A percentile compares a stretch with the other conserved stretches of the same genome.
These are phyloP conservation scores for Candida sp. DNA, from an alignment of 1,139 yeast genomes.

Conservation along the genomic window DNA sequence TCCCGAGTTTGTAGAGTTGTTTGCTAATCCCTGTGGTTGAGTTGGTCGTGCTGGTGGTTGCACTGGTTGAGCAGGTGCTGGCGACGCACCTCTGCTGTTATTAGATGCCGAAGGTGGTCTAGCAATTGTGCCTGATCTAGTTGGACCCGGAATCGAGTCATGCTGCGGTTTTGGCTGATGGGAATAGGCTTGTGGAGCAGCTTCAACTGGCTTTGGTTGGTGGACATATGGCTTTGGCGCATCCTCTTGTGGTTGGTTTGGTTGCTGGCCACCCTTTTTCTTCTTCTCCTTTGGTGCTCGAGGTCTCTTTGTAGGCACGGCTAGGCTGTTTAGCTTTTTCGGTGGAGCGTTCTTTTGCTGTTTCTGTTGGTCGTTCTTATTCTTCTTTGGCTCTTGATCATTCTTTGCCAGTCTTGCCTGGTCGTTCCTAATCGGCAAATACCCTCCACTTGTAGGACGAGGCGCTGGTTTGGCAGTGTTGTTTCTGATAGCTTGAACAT, in stretches of 20 bases:
- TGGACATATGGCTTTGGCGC: not conserved
- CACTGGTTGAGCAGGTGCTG: not conserved
- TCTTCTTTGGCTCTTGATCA: too few species aligned
- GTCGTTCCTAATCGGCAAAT: conserved; percentile 2
- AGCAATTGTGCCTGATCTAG: conserved; percentile 8
- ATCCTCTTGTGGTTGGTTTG: not conserved
- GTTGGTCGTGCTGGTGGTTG: conserved; percentile 3
- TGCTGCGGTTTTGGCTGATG: conserved; percentile 3
- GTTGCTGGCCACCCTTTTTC: too few species aligned
- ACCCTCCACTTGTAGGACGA: conserved; percentile 6
- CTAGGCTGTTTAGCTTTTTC: too few species aligned
- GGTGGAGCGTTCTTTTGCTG: too few species aligned
- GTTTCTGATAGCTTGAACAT: conserved; percentile 1
- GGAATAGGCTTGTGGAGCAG: not conserved
- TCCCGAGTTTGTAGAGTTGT: not conserved
- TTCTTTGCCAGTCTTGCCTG: not conserved
- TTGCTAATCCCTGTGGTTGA: not conserved
- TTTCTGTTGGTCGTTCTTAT: too few species aligned
- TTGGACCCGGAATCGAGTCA: conserved; percentile 2
- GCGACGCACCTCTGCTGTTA: too few species aligned
- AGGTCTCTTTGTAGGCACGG: too few species aligned
- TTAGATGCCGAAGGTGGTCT: not conserved
- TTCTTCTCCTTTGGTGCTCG: too few species aligned
- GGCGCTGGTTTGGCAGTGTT: not conserved
- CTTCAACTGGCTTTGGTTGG: not conserved